Evolutionary conservation across 2,329 filamentous ascomycete species (phyloP).

Genomic region (Paecilomyces sp.): DNA sequence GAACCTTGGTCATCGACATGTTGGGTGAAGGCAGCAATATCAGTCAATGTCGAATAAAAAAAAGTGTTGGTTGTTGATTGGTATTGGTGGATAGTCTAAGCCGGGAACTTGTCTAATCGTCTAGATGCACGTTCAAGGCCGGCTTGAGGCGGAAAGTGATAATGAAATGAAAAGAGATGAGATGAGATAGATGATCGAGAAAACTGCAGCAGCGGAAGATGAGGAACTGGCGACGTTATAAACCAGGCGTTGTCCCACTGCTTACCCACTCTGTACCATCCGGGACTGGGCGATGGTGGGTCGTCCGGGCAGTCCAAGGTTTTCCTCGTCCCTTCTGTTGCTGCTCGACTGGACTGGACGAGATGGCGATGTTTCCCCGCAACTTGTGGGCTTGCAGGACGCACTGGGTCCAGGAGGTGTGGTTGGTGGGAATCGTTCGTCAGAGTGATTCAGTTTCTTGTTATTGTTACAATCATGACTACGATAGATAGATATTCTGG

Average conservation of each 20-base stretch:
- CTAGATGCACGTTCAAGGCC: neutral
- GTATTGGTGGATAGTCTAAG: neutral
- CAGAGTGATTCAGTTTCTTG: neutral
- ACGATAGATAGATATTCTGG: too few relatives aligned
- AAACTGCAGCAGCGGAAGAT: constrained; percentile 8
- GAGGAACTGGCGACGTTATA: constrained; percentile 26
- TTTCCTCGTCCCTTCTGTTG: constrained; percentile 1
- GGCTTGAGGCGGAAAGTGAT: neutral
- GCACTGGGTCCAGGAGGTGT: neutral
- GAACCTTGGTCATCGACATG: constrained; percentile 30
- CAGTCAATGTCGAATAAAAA: neutral
- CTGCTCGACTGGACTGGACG: neutral
- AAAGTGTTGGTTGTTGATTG: too few relatives aligned
- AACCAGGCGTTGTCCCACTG: constrained; percentile 19
- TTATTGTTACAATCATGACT: too few relatives aligned
- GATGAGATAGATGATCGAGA: neutral
- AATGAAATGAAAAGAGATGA: constrained; percentile 4
- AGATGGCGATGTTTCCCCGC: constrained; percentile 7
- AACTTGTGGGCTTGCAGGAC: neutral
- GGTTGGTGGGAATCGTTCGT: neutral
- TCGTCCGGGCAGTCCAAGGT: constrained; percentile 22
- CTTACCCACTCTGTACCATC: constrained; percentile 25
- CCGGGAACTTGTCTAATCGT: neutral
- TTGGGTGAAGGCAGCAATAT: constrained; percentile 3
- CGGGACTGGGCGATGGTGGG: constrained; percentile 22